Conservation (phyloP, 164 flowering plant species). For the Tinospora cordifolia region DNA sequence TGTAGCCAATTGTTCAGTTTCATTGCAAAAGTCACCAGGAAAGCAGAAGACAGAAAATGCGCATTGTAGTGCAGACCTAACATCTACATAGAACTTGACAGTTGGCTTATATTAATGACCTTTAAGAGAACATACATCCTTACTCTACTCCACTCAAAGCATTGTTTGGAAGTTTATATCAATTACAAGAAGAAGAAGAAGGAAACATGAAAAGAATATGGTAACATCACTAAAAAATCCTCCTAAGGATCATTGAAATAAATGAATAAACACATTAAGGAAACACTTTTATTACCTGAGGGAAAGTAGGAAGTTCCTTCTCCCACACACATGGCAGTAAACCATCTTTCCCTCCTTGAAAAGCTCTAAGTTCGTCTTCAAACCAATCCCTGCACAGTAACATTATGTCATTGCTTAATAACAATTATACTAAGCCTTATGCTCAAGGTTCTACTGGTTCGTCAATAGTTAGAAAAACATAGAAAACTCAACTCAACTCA, state of each 20-base stretch:
- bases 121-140: neutral
- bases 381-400: conserved; percentile 69
- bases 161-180: neutral
- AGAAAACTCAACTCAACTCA: no score
- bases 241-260: neutral
- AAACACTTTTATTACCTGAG: conserved; percentile 49
- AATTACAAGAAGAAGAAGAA: neutral
- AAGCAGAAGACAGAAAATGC: no score
- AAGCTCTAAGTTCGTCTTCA: conserved; percentile 97
- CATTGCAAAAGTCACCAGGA: neutral
- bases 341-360: conserved; percentile 94
- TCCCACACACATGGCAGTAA: conserved; percentile 87
- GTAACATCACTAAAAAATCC: neutral
- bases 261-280: neutral
- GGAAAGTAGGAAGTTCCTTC: conserved; percentile 70
- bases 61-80: neutral
- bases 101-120: neutral
- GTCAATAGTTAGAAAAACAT: no score
- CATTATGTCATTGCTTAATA: neutral
- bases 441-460: neutral
- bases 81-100: neutral
- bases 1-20: neutral
- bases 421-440: no score
- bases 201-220: neutral
- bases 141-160: neutral